Conservation (phyloP, 305 asterid genomes). For the Fraxinus latifolia region DNA sequence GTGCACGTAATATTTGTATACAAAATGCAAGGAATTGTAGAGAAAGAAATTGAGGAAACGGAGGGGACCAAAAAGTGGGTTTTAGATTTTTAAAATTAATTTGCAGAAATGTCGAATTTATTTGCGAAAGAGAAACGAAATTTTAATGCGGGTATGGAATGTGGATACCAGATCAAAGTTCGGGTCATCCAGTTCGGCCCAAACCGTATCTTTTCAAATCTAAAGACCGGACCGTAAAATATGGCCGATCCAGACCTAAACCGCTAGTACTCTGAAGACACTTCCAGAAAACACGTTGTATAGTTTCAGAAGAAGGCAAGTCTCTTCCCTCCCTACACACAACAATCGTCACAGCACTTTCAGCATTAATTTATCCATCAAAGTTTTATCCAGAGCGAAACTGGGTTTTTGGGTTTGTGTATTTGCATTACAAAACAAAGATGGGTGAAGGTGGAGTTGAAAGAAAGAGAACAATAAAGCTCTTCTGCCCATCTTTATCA, state of each 20-base stretch:
- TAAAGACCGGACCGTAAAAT: neutral
- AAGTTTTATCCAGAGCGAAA: neutral
- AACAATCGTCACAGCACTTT: neutral
- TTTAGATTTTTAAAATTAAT: neutral
- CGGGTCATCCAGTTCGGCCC: neutral
- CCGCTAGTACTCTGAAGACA: neutral
- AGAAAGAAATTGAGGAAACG: neutral
- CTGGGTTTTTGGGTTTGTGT: neutral
- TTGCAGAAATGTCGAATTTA: neutral
- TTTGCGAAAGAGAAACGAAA: neutral
- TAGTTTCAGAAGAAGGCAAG: neutral
- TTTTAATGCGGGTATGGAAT: neutral
- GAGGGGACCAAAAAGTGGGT: neutral
- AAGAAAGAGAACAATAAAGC: slow-evolving; percentile 37
- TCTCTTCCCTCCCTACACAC: neutral
- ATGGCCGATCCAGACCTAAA: neutral
- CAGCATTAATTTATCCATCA: neutral
- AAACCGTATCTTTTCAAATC: neutral
- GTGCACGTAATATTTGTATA: neutral
- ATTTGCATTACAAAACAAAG: neutral
- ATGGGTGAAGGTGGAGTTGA: slow-evolving; percentile 35
- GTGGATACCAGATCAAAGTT: neutral
- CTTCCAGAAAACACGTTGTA: slow-evolving; percentile 30
- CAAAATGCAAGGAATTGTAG: neutral
- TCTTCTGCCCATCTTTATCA: slow-evolving; percentile 51